phyloP scores from a whole-genome alignment of 192 early-diverging fungal genomes.

The Entomortierella chlamydospora region DNA sequence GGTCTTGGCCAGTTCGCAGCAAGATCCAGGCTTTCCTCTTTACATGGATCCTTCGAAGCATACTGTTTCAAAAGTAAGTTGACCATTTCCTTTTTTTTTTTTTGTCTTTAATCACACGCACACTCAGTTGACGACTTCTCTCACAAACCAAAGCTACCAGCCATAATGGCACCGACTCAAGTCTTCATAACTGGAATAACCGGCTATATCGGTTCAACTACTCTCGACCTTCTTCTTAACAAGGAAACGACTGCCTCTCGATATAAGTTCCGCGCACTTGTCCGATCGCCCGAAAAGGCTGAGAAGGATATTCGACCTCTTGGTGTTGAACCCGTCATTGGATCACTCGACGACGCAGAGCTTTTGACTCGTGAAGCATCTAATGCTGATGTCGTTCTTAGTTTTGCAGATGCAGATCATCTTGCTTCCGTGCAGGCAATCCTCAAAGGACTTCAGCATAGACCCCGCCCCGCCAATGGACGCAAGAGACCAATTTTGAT shows the following conservation, averaged over 20 bases:
- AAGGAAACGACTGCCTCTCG: not conserved
- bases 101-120: too few relatives aligned
- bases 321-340: slow-evolving; percentile 42
- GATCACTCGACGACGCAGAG: slow-evolving; percentile 23
- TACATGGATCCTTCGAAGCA: too few relatives aligned
- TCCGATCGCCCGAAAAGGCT: slow-evolving; percentile 27
- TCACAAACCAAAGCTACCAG: not conserved
- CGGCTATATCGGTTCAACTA: slow-evolving; percentile 41
- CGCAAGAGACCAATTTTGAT: slow-evolving; percentile 40
- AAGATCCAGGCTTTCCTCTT: too few relatives aligned
- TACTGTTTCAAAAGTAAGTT: too few relatives aligned
- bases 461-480: slow-evolving; percentile 2
- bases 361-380: slow-evolving; percentile 19
- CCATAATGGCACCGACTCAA: slow-evolving; percentile 28
- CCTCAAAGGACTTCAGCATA: slow-evolving; percentile 18
- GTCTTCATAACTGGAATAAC: slow-evolving; percentile 40
- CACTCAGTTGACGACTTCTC: too few relatives aligned
- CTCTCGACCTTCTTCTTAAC: slow-evolving; percentile 26
- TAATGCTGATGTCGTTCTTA: slow-evolving; percentile 39
- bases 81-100: too few relatives aligned
- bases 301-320: slow-evolving; percentile 22
- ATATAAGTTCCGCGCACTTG: slow-evolving; percentile 29
- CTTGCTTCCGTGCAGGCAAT: slow-evolving; percentile 26
- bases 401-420: slow-evolving; percentile 41
- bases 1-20: slow-evolving; percentile 14